Evolutionary conservation across 306 rosid species (phyloP), one percentile per base, ranked within the genome.

Genomic region (Vachellia pachyceras): DNA sequence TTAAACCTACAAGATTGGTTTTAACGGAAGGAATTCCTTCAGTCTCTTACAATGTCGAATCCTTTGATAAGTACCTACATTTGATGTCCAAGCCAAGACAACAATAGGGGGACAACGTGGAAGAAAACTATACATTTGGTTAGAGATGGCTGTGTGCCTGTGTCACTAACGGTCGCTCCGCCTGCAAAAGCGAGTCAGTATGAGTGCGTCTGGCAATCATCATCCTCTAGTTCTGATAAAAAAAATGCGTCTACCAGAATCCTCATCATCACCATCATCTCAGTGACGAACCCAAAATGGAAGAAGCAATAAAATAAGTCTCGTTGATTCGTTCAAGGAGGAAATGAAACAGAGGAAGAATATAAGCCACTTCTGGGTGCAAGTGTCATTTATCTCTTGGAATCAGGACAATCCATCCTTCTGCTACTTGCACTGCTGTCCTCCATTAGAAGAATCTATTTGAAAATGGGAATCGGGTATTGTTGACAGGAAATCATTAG

Each of bases 381-480:
- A 6, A 65, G 4, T 15, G 46, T 36, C 46, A 66, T 20, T n/a
- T 66, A 37, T 66, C 71, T 66, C 37, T 66, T 7, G 45, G 71
- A 66, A 66, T 37, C 71, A 37, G 71, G 46, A 66, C 37, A 37
- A 64, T 64, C 15, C 35, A 64, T 64, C 4, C 44, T 14, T 35
- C 44, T 64, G 69, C 44, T 13, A 0, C 22, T 13, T 64, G 69
- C 69, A 50, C 64, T 63, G 64, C 70, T 69, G 71, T 79, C 79
- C 50, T 54, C 79, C 72, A 63, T 68, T 25, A 41, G 46, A 3
- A 82, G 82, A 82, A 79, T 82, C 65, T 72, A 29, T 23, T 23
- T 69, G 39, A 79, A 70, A 49, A 74, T 85, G 79, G 79, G 89
- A 82, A 83, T 80, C 68, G 71, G 10, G 5, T 2, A 66, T 71